Conservation (phyloP, 2,329 filamentous ascomycete genomes). For the Uncinocarpus reesii region DNA sequence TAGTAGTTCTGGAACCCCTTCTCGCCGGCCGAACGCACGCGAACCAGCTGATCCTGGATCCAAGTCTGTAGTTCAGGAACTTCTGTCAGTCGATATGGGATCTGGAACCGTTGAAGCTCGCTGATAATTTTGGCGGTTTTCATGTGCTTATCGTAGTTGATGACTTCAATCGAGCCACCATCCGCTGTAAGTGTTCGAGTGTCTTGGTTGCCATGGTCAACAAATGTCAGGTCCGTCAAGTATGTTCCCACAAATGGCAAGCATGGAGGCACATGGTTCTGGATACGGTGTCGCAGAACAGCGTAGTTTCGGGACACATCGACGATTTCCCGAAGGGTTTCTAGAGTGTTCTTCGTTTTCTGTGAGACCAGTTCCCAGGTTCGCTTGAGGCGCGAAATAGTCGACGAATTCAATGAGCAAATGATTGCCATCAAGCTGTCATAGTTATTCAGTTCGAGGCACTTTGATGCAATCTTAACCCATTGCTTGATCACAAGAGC, state of each 20-base stretch:
- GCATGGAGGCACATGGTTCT: constrained; percentile 81
- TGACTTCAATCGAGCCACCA: constrained; percentile 59
- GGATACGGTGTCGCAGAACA: constrained; percentile 68
- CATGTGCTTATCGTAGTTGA: constrained; percentile 97
- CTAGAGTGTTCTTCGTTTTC: constrained; percentile 71
- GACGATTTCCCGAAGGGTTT: constrained; percentile 69
- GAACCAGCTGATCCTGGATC: constrained; percentile 70
- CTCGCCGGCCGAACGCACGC: constrained; percentile 56
- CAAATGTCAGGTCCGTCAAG: constrained; percentile 88
- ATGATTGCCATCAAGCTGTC: constrained; percentile 96
- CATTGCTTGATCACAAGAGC: constrained; percentile 90
- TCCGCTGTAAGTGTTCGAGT: constrained; percentile 64
- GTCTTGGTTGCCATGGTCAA: constrained; percentile 84
- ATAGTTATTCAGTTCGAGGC: constrained; percentile 85
- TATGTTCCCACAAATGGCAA: constrained; percentile 95
- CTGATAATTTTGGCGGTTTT: constrained; percentile 92
- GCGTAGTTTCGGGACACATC: constrained; percentile 88
- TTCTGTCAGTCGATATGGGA: constrained; percentile 74
- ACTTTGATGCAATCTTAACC: constrained; percentile 87
- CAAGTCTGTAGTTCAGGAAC: constrained; percentile 86
- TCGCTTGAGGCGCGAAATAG: constrained; percentile 73
- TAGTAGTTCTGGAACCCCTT: constrained; percentile 60
- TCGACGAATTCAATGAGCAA: constrained; percentile 84
- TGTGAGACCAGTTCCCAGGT: constrained; percentile 85
- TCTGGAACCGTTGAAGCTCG: constrained; percentile 91